Evolutionary conservation across 2,329 filamentous ascomycete species (phyloP).

Genomic region (Calonectria multiphialidica): DNA sequence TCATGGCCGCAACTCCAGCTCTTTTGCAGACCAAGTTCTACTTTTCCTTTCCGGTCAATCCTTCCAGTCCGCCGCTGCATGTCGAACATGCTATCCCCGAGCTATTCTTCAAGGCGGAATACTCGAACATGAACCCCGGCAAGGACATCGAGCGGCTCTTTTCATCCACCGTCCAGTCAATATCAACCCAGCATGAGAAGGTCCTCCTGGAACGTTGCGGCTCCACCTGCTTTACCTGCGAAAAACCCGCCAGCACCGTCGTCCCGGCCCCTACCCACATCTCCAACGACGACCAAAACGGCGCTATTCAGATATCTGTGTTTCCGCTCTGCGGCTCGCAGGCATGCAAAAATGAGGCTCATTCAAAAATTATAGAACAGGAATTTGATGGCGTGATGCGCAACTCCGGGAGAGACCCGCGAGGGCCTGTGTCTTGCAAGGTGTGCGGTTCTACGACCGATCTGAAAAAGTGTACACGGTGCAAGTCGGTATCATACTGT

Average conservation of each 20-base stretch:
- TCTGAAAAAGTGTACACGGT: background rate
- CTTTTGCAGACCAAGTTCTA: background rate
- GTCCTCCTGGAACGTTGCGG: background rate
- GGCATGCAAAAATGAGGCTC: background rate
- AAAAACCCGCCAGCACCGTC: background rate
- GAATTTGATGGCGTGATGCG: background rate
- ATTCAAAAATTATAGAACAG: background rate
- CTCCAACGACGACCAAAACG: background rate
- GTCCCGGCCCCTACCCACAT: background rate
- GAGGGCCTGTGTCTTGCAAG: background rate
- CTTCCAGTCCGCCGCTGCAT: background rate
- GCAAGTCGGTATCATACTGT: background rate
- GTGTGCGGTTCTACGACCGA: background rate
- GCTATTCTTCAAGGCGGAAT: background rate
- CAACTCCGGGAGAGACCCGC: background rate
- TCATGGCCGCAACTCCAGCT: no score
- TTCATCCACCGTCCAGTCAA: background rate
- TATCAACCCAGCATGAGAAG: background rate
- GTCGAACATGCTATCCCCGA: background rate
- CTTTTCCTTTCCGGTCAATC: background rate
- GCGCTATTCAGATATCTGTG: background rate
- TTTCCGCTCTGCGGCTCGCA: background rate
- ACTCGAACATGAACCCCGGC: background rate
- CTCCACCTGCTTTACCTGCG: background rate
- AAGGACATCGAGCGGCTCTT: background rate